Base-by-base conservation (phyloP, 2,329 filamentous ascomycete species). In the Ceratocystis diversiconidia region DNA sequence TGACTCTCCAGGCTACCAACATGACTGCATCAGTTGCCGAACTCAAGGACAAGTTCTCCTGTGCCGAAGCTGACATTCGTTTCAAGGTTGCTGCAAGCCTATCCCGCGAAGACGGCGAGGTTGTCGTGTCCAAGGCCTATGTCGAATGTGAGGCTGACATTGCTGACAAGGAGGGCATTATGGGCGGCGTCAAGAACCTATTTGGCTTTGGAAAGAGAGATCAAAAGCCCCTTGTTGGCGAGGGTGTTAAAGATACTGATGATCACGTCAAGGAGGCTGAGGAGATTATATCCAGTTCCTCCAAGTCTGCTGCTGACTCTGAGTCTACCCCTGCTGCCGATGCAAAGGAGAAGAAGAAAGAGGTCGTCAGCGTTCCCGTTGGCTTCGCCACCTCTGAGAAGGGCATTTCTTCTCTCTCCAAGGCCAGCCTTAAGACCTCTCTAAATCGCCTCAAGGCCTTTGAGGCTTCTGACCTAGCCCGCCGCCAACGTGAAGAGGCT, bases 161-260 rank as follows among this genome's bases (percentile, higher is more conserved):
- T 3, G 74, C 76, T 7, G 85, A 86, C 75, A 90, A 91, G 74
- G 89, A 89, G 69, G 86, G 87, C 63, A 83, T 97, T 61, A 89
- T 96, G 61, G 92, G 96, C 72, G 92, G 90, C 55, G 90, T 97
- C 70, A 99, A 99, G 80, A 95, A 92, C 69, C 83, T 96, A 69
- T 95, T 99, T 73, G 94, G 94, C 5, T 92, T 97, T 73, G 94
- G 92, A 30, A 89, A 89, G 72, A 95, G 95, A 76, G 88, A 88
- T 41, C 89, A 92, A 65, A 88, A 96, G 75, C 79, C 81, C 4
- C 73, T 96, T 43, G 28, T 2, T n/a, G 81, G 83, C 67, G 88
- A 86, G 61, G 87, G 87, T 60, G 79, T 78, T 25, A 83, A 81
- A 64, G 79, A 74, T n/a, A 59, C 28, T 10, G 28, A 36, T 15